phyloP scores from a whole-genome alignment of 352 stramenopile genomes.

The Phytophthora constricta region DNA sequence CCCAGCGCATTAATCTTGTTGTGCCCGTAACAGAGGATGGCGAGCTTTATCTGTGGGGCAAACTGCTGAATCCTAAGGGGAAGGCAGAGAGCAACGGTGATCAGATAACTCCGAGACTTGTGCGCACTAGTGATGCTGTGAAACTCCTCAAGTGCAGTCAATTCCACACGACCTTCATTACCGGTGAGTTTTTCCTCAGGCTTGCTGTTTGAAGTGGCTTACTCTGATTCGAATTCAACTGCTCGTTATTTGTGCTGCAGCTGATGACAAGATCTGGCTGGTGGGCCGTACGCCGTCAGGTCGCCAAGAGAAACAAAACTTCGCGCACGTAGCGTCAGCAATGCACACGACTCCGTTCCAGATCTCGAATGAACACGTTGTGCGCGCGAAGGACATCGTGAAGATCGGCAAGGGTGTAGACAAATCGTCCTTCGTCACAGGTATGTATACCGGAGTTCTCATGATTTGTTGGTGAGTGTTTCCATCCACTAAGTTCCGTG shows the following conservation, averaged over 20 bases:
- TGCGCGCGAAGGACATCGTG: constrained; percentile 53
- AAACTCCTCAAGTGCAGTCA: constrained; percentile 77
- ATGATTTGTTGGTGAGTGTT: background rate
- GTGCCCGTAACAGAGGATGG: constrained; percentile 54
- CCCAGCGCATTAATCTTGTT: constrained; percentile 1
- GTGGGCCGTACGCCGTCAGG: constrained; percentile 79
- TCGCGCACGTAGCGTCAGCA: constrained; percentile 63
- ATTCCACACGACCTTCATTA: constrained; percentile 87
- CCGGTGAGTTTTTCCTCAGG: constrained; percentile 44
- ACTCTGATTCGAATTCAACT: constrained; percentile 15
- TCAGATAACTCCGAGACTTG: constrained; percentile 74
- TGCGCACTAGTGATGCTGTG: constrained; percentile 76
- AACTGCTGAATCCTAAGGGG: constrained; percentile 75
- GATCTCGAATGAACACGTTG: constrained; percentile 58
- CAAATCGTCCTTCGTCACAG: constrained; percentile 74
- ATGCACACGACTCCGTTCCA: constrained; percentile 79
- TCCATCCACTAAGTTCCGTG: constrained; percentile 4
- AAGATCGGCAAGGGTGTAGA: constrained; percentile 84
- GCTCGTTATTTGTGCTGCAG: constrained; percentile 43
- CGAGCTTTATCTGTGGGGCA: constrained; percentile 87
- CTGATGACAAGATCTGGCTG: constrained; percentile 78
- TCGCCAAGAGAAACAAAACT: constrained; percentile 59
- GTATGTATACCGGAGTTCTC: constrained; percentile 20
- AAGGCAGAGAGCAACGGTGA: constrained; percentile 68
- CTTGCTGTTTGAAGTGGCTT: background rate